Base-by-base conservation (phyloP, 495 filamentous ascomycete species). In the Aspergillus ellipticus region DNA sequence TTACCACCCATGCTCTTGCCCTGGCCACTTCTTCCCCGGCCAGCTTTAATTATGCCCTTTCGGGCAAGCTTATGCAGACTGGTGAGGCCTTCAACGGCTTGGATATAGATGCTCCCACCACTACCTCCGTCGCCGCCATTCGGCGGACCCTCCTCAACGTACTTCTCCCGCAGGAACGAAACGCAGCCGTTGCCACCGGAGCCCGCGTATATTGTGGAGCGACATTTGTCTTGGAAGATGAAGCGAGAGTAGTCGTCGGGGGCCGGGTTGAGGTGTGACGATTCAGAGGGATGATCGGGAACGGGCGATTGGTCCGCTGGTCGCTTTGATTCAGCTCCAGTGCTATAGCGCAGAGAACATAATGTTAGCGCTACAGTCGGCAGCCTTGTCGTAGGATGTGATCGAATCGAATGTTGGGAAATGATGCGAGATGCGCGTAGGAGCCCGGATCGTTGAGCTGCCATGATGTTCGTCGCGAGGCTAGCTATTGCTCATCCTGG, bases 41-140 rank as follows among this genome's bases (percentile, higher is more conserved):
- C 85, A 1, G 94, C 94, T 63, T 86, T 87, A 29, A 97, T 70
- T 21, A 87, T 73, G 2, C 89, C 84, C 54, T 87, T 78, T 16
- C 93, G 82, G 9, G 89, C 88, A 13, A 98, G 80, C 70, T 97
- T 98, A 70, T 97, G 92, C 51, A 98, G 73, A 55, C 89, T 94
- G 0, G 89, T 96, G 66, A 97, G 85, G 54, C 90, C 90, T 41
- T 86, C 85, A 8, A 96, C 85, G 4, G 94, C 92, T 69, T 97
- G 95, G 52, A 98, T 94, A 74, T 94, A 97, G 57, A 98, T 75
- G 62, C 86, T 92, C 17, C 94, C 94, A 43, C 94, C 94, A 49
- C 81, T 87, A 13, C 94, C 94, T 26, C 94, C 94, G 69, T 97
- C 90, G 47, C 94, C 94, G 46, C 94, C 95, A 70, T 97, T 97